Conservation (phyloP, 805 yeast genomes). For the Yamadazyma philogaea region DNA sequence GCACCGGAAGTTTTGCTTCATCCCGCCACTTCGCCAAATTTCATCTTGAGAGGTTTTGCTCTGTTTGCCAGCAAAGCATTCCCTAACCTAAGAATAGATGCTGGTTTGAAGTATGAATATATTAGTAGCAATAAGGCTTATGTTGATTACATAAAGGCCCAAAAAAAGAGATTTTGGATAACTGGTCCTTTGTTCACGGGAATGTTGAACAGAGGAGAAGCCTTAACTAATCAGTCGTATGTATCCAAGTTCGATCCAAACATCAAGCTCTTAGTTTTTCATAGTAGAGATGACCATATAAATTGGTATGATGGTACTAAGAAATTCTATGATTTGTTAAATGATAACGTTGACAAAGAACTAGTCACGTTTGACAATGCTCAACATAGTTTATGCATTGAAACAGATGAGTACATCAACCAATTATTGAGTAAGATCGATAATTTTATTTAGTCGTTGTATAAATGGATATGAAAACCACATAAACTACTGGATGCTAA, state of each 20-base stretch:
- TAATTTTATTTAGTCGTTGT: constrained; percentile 1
- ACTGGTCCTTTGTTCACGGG: constrained; percentile 60
- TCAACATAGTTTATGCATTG: constrained; percentile 46
- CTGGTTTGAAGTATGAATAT: constrained; percentile 53
- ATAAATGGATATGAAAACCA: not conserved
- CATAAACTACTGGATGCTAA: too few species aligned
- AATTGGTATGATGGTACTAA: constrained; percentile 51
- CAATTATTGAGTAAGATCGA: constrained; percentile 6
- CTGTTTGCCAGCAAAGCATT: constrained; percentile 35
- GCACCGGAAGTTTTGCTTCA: constrained; percentile 63
- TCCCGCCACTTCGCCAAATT: constrained; percentile 57
- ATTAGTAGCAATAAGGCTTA: constrained; percentile 50
- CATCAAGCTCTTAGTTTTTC: constrained; percentile 53
- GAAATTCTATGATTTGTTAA: constrained; percentile 35
- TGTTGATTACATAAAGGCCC: constrained; percentile 40
- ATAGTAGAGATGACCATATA: constrained; percentile 62
- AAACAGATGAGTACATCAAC: constrained; percentile 31
- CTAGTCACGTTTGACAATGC: constrained; percentile 27
- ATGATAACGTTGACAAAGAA: constrained; percentile 32
- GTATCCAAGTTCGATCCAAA: constrained; percentile 34
- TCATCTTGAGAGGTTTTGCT: constrained; percentile 37
- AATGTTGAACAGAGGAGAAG: constrained; percentile 61
- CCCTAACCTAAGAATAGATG: constrained; percentile 53
- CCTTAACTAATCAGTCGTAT: constrained; percentile 36
- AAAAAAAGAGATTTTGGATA: constrained; percentile 42